Base-by-base conservation (phyloP, 1,284 basidiomycete species). In the Testicularia cyperi region DNA sequence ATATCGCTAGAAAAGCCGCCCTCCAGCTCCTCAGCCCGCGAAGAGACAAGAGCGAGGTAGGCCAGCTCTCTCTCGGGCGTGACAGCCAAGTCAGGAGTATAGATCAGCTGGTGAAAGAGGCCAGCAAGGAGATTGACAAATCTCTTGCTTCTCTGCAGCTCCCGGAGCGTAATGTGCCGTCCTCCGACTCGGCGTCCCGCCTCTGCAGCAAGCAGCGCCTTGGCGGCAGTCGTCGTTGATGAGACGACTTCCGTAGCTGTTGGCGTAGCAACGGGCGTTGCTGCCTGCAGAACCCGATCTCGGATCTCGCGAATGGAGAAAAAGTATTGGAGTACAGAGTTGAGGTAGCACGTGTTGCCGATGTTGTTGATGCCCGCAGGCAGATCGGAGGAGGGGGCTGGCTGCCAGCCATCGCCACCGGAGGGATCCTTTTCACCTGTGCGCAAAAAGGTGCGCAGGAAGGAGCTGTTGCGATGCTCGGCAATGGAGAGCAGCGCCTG, bases 321-420 rank as follows among this genome's bases (percentile, higher is more conserved):
- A 75, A 95, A 92, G 77, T 95, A 95, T 84, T 92, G 77, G 13
- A 90, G 79, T 19, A 91, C 78, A 15, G 89, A 92, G 75, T 92
- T 92, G 43, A 94, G 81, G 75, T 92, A 94, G 74, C 90, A 92
- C 0, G 90, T 92, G 71, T 95, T 95, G 40, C 90, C 90, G 24
- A 95, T 84, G 73, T 94, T 92, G 72, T 92, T 88, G 24, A 92
- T 81, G 2, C 91, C 90, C 41, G 90, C 83, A 13, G 91, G 91
- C 67, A 86, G 80, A 52, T 90, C 87, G 2, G 80, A 79, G 27
- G 82, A 80, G 1, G 68, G 49, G 28, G 57, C 32, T 26, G 62
- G 60, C 32, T 69, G 66, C 61, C 63, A 52, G 26, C 62, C 39
- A 21, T 65, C 57, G 14, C 45, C 52, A 26, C 33, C 35, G 1